phyloP scores from a whole-genome alignment of 176 grass and related monocot genomes.

The Chrysopogon serrulatus region DNA sequence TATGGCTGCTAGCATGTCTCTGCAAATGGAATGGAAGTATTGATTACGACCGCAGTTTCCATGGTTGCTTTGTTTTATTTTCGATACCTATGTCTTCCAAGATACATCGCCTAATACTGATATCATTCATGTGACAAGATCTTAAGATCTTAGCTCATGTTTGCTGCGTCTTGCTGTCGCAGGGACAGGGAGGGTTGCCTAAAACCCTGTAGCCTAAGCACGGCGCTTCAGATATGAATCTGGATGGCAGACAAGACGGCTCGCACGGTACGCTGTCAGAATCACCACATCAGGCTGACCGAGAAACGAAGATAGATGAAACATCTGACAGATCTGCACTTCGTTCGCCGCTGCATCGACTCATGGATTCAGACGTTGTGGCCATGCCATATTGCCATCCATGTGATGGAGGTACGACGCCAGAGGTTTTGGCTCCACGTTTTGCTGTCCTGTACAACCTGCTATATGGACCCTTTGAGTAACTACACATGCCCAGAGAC shows the following conservation, averaged over 20 bases:
- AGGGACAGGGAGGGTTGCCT: neutral
- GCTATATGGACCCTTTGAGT: neutral
- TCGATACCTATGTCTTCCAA: neutral
- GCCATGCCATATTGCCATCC: slow-evolving; percentile 26
- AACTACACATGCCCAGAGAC: neutral
- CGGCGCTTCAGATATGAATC: neutral
- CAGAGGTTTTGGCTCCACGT: slow-evolving; percentile 7
- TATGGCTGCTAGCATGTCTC: neutral
- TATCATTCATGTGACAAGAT: slow-evolving; percentile 22
- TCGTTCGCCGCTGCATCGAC: neutral
- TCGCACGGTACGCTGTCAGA: neutral
- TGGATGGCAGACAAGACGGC: neutral
- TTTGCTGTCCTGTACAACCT: slow-evolving; percentile 21
- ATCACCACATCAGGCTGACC: neutral
- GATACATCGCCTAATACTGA: neutral
- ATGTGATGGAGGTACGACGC: slow-evolving; percentile 4
- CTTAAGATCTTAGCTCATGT: slow-evolving; percentile 13
- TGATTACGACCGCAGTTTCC: neutral
- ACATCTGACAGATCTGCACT: neutral
- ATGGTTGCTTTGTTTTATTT: neutral
- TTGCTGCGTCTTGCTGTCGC: neutral
- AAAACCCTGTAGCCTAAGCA: neutral
- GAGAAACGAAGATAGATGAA: neutral
- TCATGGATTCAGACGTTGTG: slow-evolving; percentile 5
- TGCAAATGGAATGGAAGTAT: neutral